A percentile compares a stretch with the other conserved stretches of the same genome.
These are phyloP conservation scores for Candida ovalis DNA, from an alignment of 805 yeast species.

Conservation along the genomic window DNA sequence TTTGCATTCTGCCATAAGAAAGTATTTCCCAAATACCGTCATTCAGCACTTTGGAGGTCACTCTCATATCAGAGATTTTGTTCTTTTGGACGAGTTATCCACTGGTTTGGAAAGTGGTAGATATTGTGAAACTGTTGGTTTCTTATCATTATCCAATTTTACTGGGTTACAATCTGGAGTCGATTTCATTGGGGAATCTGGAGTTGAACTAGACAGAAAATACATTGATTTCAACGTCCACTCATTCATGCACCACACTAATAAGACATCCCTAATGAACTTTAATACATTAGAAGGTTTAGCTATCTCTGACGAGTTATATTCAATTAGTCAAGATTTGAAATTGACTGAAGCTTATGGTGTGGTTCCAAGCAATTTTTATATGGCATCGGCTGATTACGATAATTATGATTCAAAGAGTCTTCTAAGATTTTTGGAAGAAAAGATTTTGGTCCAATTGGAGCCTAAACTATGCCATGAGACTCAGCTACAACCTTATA, in stretches of 20 bases:
- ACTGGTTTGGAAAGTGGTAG: constrained; percentile 91
- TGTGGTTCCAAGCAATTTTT: constrained; percentile 61
- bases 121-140: constrained; percentile 92
- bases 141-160: constrained; percentile 49
- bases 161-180: constrained; percentile 6
- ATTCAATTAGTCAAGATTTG: constrained; percentile 38
- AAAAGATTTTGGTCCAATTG: constrained; percentile 41
- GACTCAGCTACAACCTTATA: constrained; percentile 4
- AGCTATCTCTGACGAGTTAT: constrained; percentile 42
- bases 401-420: constrained; percentile 45
- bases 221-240: constrained; percentile 80
- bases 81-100: constrained; percentile 57
- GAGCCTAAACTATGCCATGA: constrained; percentile 23
- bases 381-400: constrained; percentile 63
- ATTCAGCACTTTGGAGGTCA: constrained; percentile 95
- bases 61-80: constrained; percentile 85
- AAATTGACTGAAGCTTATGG: constrained; percentile 58
- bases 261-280: constrained; percentile 20
- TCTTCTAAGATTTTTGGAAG: constrained; percentile 56
- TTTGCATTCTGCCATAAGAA: constrained; percentile 50
- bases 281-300: constrained; percentile 59
- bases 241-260: constrained; percentile 66
- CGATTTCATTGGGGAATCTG: constrained; percentile 1
- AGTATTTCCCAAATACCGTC: constrained; percentile 52
- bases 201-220: constrained; percentile 43